Evolutionary conservation across 108 stramenopile genomes (phyloP).

Genomic region (Aureococcus anophagefferens): DNA sequence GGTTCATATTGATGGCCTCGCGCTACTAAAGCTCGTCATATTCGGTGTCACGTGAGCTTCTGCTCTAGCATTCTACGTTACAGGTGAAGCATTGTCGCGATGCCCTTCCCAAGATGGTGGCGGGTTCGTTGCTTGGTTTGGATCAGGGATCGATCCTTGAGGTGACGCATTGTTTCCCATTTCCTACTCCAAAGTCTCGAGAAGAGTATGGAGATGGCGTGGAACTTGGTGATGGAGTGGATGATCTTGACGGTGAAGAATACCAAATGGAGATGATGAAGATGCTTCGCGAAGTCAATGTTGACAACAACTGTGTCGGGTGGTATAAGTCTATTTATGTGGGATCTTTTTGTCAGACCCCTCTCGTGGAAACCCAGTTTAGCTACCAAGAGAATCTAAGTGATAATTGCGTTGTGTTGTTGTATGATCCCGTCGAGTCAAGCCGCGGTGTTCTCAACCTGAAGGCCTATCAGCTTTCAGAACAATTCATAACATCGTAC

Average conservation of each 20-base stretch:
- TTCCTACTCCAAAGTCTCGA: conserved; percentile 60
- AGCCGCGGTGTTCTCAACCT: conserved; percentile 72
- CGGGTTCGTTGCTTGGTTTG: conserved; percentile 89
- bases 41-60: too few relatives aligned
- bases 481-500: conserved; percentile 21
- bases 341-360: conserved; percentile 75
- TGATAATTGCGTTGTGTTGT: conserved; percentile 82
- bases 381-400: conserved; percentile 85
- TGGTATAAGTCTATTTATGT: conserved; percentile 96
- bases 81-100: conserved; percentile 94
- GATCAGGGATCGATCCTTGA: conserved; percentile 67
- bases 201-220: too few relatives aligned
- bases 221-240: too few relatives aligned
- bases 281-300: conserved; percentile 93
- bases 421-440: conserved; percentile 94
- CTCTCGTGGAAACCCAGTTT: conserved; percentile 80
- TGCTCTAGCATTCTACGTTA: too few relatives aligned
- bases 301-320: conserved; percentile 97
- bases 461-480: conserved; percentile 83
- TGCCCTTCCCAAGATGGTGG: conserved; percentile 76
- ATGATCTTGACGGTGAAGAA: conserved; percentile 61
- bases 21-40: conserved; percentile 72
- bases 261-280: conserved; percentile 97
- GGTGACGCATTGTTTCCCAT: conserved; percentile 84
- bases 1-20: conserved; percentile 25